Conservation (phyloP, 768 basidiomycete genomes). For the Hysterangium stoloniferum region DNA sequence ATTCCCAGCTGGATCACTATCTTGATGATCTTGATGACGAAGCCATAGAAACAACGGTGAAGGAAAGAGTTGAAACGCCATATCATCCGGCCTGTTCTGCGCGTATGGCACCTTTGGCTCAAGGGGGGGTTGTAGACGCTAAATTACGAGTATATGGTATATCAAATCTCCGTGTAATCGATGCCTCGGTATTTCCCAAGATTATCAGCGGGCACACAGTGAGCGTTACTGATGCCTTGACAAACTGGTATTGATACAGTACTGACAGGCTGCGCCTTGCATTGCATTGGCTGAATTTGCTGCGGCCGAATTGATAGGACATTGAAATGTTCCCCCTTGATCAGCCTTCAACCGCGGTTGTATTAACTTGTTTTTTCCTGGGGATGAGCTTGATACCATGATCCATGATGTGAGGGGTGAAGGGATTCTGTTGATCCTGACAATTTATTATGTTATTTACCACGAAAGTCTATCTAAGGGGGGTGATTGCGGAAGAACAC, state of each 20-base stretch:
- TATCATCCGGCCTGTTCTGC: constrained; percentile 53
- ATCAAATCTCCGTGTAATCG: constrained; percentile 51
- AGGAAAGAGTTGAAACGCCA: constrained; percentile 5
- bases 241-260: not conserved
- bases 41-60: constrained; percentile 1
- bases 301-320: too few species aligned
- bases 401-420: too few species aligned
- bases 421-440: too few species aligned
- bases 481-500: too few species aligned
- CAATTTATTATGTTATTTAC: too few species aligned
- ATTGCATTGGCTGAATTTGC: constrained; percentile 27
- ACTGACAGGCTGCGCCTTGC: constrained; percentile 18
- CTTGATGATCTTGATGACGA: constrained; percentile 8
- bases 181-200: constrained; percentile 48
- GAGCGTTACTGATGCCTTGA: too few species aligned
- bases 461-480: too few species aligned
- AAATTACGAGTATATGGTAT: constrained; percentile 48
- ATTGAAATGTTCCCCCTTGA: too few species aligned
- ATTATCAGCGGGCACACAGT: constrained; percentile 12
- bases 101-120: constrained; percentile 45
- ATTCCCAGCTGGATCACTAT: constrained; percentile 9
- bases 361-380: too few species aligned
- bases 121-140: constrained; percentile 53
- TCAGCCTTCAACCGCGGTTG: too few species aligned
- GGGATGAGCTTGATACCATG: too few species aligned